Evolutionary conservation across 2,329 filamentous ascomycete species (phyloP), one percentile per base, ranked within the genome.

Genomic region (Cadophora gregata): DNA sequence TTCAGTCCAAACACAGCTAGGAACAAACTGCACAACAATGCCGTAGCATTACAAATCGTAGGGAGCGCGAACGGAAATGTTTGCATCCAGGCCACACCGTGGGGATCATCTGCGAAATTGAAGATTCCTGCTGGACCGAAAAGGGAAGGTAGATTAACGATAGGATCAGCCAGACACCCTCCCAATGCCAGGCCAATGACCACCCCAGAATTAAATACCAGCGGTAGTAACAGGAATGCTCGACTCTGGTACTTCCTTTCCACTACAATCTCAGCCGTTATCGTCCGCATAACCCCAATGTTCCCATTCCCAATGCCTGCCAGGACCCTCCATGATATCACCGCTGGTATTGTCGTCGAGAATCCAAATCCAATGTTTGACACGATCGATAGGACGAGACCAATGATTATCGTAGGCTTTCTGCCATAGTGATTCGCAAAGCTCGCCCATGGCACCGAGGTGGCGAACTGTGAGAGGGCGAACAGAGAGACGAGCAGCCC

Each of bases 381-480:
- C 19, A 88, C 63, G 1, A 86, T 80, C 25, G 70, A 71, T 21
- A 89, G 85, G 1, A 88, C 74, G 31, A 97, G 79, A 0, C 93
- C 93, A 62, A 96, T 87, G 62, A 96, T 79, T 21, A 97, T 82
- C 16, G 96, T 91, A 19, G 84, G 85, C 78, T 97, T 97, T 59
- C 93, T 85, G 0, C 93, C 93, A 65, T 86, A 84, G 64, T 80
- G 81, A 74, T 88, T 85, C 7, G 90, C 88, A 3, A 93, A 79
- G 0, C 90, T 83, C 0, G 93, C 93, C 93, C 93, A 97, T 67
- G 93, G 78, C 77, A 97, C 89, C 2, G 92, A 92, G 0, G 93
- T 96, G 25, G 92, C 76, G 74, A 95, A 95, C 77, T 97, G 93
- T 0, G 91, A 90, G 0, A 89, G 90, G 0, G 91, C 93, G 75